A percentile compares a stretch with the other conserved stretches of the same genome.
Evolutionary conservation across 1,139 yeast genomes (phyloP).

Genomic region (Pichia sp.): DNA sequence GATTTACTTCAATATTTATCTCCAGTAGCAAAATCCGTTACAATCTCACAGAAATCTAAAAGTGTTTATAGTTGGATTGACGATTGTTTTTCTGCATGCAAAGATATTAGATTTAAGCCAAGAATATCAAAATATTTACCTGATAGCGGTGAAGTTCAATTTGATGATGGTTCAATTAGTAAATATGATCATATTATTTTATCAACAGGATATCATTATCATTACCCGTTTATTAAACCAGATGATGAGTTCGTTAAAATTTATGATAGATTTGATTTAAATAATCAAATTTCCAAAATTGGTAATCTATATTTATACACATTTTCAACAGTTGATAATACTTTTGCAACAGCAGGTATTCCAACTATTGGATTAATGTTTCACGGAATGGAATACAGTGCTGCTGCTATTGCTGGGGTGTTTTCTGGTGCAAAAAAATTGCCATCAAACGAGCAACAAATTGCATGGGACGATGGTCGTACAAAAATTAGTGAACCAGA

Average conservation of each 20-base stretch:
- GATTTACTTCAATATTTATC: slow-evolving; percentile 46
- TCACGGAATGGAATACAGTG: too few species aligned
- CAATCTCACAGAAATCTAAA: slow-evolving; percentile 17
- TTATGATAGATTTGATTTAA: slow-evolving; percentile 4
- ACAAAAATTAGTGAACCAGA: slow-evolving; percentile 17
- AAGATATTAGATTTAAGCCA: slow-evolving; percentile 20
- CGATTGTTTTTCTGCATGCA: slow-evolving; percentile 16
- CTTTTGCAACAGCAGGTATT: slow-evolving; percentile 40
- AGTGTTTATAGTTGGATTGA: slow-evolving; percentile 18
- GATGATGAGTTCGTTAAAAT: slow-evolving; percentile 14
- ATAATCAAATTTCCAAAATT: slow-evolving; percentile 29
- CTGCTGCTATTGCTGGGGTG: too few species aligned
- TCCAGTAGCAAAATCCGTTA: slow-evolving; percentile 27
- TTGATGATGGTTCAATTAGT: slow-evolving; percentile 33
- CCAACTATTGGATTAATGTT: too few species aligned
- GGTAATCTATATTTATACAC: slow-evolving; percentile 32
- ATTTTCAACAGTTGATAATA: slow-evolving; percentile 38
- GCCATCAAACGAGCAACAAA: slow-evolving; percentile 24
- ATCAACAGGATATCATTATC: slow-evolving; percentile 43
- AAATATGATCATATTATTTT: slow-evolving; percentile 36
- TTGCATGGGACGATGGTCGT: slow-evolving; percentile 19
- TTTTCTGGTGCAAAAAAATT: slow-evolving; percentile 20
- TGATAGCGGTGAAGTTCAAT: slow-evolving; percentile 24
- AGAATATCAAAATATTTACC: slow-evolving; percentile 18
- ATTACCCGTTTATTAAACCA: slow-evolving; percentile 34